Conservation (phyloP, 352 stramenopile species). For the Aphanomyces cochlioides region DNA sequence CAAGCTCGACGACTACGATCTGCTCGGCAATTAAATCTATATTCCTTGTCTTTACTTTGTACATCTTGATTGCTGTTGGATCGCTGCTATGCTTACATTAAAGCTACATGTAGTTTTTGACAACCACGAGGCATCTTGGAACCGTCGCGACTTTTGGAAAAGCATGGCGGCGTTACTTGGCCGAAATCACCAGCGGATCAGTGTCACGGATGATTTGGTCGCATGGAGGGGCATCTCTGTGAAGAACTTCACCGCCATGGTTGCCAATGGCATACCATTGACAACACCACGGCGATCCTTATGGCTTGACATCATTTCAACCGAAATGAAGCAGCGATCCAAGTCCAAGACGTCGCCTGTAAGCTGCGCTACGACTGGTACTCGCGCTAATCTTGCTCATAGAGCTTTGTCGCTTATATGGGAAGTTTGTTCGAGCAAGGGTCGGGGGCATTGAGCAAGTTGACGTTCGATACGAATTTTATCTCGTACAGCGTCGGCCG, state of each 20-base stretch:
- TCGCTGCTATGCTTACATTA: not conserved
- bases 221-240: constrained; percentile 52
- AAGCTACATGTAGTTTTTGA: no score
- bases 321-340: constrained; percentile 47
- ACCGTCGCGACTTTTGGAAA: constrained; percentile 11
- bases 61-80: not conserved
- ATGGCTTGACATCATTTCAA: constrained; percentile 50
- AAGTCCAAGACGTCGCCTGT: constrained; percentile 49
- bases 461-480: not conserved
- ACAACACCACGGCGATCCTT: constrained; percentile 41
- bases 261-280: constrained; percentile 39
- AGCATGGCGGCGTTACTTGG: not conserved
- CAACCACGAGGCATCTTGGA: not conserved
- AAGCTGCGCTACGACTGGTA: not conserved
- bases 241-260: constrained; percentile 48
- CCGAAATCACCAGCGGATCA: constrained; percentile 20
- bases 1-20: constrained; percentile 99
- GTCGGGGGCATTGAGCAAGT: not conserved
- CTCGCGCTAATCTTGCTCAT: not conserved
- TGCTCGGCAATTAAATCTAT: constrained; percentile 91
- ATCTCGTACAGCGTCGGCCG: not conserved
- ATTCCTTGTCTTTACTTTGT: not conserved
- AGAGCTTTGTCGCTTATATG: constrained; percentile 21
- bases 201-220: constrained; percentile 51
- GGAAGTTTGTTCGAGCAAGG: not conserved